A percentile compares a stretch with the other conserved stretches of the same genome.
phyloP scores from a whole-genome alignment of 495 filamentous ascomycete species.

The Chlorociboria aeruginascens region DNA sequence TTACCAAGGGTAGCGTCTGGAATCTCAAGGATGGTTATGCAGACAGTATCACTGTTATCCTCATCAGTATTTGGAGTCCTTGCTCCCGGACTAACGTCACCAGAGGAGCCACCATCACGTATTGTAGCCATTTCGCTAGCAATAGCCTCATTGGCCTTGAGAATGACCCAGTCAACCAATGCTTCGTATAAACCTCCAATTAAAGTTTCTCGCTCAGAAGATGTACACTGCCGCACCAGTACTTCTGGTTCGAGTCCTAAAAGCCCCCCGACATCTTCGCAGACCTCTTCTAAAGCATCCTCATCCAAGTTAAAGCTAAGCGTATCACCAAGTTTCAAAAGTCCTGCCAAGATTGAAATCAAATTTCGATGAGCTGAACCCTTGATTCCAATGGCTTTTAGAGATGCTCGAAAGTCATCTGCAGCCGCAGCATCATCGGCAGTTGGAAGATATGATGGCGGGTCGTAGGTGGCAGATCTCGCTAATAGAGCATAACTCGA shows the following conservation, averaged over 20 bases:
- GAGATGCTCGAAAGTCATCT: slow-evolving; percentile 74
- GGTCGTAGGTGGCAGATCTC: slow-evolving; percentile 73
- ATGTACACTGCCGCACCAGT: slow-evolving; percentile 64
- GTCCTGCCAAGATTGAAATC: slow-evolving; percentile 70
- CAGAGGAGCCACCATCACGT: slow-evolving; percentile 48
- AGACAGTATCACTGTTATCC: slow-evolving; percentile 70
- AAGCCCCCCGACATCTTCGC: slow-evolving; percentile 80
- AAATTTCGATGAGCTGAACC: slow-evolving; percentile 68
- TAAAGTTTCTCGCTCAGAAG: slow-evolving; percentile 68
- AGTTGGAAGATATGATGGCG: slow-evolving; percentile 81
- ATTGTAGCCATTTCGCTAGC: slow-evolving; percentile 53
- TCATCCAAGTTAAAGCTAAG: slow-evolving; percentile 75
- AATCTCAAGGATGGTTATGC: slow-evolving; percentile 78
- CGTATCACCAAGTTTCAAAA: slow-evolving; percentile 86
- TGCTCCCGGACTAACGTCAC: slow-evolving; percentile 35
- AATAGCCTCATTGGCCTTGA: slow-evolving; percentile 84
- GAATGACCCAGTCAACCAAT: slow-evolving; percentile 86
- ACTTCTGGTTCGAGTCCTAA: slow-evolving; percentile 81
- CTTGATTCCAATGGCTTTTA: slow-evolving; percentile 87
- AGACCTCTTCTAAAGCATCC: slow-evolving; percentile 74
- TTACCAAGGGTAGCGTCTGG: slow-evolving; percentile 71
- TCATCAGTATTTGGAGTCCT: slow-evolving; percentile 51
- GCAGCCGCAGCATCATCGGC: slow-evolving; percentile 88
- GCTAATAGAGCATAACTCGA: slow-evolving; percentile 68
- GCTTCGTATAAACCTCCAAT: slow-evolving; percentile 88